Evolutionary conservation across 305 asterid genomes (phyloP), one percentile per base, ranked within the genome.

Genomic region (Fraxinus albicans): DNA sequence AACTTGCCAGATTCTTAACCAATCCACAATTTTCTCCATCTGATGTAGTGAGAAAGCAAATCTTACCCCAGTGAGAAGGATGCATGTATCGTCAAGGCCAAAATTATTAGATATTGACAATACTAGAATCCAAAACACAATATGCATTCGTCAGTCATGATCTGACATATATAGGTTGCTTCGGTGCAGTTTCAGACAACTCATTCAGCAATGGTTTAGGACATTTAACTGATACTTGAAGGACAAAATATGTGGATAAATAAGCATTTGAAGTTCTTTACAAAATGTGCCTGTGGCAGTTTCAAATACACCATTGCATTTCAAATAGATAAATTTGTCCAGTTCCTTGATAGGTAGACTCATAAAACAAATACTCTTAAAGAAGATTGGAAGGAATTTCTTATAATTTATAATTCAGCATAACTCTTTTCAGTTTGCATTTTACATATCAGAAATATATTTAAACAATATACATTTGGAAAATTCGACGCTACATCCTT

Each of bases 21-120:
- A 96, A 91, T 70, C 99, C 99, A 88, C 98, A 95, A 82, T 95
- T 94, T 91, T 96, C 99, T 82, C 99, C 99, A 78, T 96, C 98
- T 5, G 99, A 94, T 3, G 98, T 96, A 21, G 99, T 94, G 82
- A 96, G 95, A 86, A 85, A 93, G 87, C 99, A 96, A 44, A 96
- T 82, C 90, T 91, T 94, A 77, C 98, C 98, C 99, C 98, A 93
- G 84, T 96, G 98, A 77, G 98, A 96, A 77, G 97, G 98, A 83
- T 96, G 98, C 53, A 98, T 96, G 93, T 82, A 89, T 31, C 79
- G 84, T 75, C 73, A 82, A 78, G 79, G 80, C 82, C 13, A 80
- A 82, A 67, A 72, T 69, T 83, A 83, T 76, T 72, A 86, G 85
- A 77, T 76, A 86, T n/a, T 8, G 25, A 76, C 8, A 53, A 4